Base-by-base conservation (phyloP, 164 flowering plant genomes). In the Kingdonia uniflora region DNA sequence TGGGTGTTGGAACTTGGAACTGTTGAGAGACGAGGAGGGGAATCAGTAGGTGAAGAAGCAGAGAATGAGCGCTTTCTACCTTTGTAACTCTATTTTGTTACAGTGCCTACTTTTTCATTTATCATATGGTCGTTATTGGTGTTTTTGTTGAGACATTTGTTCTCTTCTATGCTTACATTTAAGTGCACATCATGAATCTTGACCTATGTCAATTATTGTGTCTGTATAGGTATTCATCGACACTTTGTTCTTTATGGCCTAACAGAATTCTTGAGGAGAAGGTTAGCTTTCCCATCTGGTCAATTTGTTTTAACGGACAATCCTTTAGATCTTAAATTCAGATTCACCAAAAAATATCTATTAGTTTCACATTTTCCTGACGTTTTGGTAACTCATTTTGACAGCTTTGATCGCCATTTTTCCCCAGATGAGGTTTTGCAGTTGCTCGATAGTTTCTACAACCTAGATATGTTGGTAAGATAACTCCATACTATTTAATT, bases 371-470 rank as follows among this genome's bases (percentile, higher is more conserved):
- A 19, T 59, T 15, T 38, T 42, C 52, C 41, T 49, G 24, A 44
- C 19, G 19, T 8, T 42, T 56, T 25, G 22, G n/a, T 17, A 33
- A 23, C 19, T 58, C n/a, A 6, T 51, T 29, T 62, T 50, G 21
- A 44, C 84, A 92, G 96, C 65, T 82, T 88, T 64, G 86, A 74
- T 26, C 72, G 92, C 10, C 70, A 70, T 11, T 92, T 92, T 74
- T 73, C 96, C 57, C 52, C 96, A 4, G 95, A 86, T 48, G 96
- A 92, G 69, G 86, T 92, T 65, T 61, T 88, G 68, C 96, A 86
- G 71, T 65, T 92, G 76, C 73, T 92, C 61, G 91, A 84, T 66
- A 95, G 92, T 41, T 92, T 92, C 75, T 92, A 79, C 75, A 86
- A 92, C 76, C 64, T 92, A 51, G 96, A 88, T 62, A 76, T 82